Conservation (phyloP, 2,329 filamentous ascomycete species). For the Penicillium brasilianum region DNA sequence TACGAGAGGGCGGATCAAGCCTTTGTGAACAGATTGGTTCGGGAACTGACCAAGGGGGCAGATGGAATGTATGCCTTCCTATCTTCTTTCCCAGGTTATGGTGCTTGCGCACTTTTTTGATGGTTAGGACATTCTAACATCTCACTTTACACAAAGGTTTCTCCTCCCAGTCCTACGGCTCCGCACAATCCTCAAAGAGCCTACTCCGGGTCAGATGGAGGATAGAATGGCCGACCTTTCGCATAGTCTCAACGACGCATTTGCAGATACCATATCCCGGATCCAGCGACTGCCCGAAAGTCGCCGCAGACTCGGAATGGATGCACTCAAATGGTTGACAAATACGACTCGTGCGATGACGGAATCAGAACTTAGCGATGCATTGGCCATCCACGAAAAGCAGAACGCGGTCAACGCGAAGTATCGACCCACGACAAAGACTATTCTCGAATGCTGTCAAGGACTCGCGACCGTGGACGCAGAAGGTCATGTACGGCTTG, state of each 20-base stretch:
- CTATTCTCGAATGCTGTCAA: conserved; percentile 12
- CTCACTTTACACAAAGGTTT: not conserved
- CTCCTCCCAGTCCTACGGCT: conserved; percentile 2
- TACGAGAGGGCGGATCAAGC: not conserved
- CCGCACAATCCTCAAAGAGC: conserved; percentile 1
- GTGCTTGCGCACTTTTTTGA: not conserved
- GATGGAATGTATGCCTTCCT: not conserved
- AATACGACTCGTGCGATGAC: not conserved
- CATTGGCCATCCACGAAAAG: not conserved
- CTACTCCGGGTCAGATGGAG: not conserved
- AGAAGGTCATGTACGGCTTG: conserved; percentile 5
- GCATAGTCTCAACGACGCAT: not conserved
- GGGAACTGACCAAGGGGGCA: not conserved
- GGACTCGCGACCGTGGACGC: conserved; percentile 6
- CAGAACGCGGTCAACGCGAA: conserved; percentile 2
- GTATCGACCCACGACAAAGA: conserved; percentile 15
- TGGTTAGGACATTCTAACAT: not conserved
- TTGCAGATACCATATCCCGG: conserved; percentile 1
- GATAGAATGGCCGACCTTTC: not conserved
- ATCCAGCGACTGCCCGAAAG: not conserved
- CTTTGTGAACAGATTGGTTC: conserved; percentile 1
- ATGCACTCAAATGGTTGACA: not conserved
- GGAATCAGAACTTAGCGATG: not conserved
- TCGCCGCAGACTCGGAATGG: not conserved
- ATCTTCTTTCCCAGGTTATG: not conserved